Base-by-base conservation (phyloP, 2,329 filamentous ascomycete genomes). In the Hymenotorrendiella dingleyae region DNA sequence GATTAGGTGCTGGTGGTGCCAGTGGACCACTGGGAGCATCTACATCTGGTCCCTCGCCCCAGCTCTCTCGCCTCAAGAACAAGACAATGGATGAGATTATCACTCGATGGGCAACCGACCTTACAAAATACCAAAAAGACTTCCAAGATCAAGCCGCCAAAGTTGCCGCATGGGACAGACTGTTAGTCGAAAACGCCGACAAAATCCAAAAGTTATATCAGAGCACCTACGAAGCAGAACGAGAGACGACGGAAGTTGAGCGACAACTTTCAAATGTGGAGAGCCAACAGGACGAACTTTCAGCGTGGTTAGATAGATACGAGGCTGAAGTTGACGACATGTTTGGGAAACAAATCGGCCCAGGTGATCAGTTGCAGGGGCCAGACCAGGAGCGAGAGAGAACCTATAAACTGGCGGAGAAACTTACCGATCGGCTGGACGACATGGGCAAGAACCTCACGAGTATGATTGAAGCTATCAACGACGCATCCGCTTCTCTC, bases 31-130 rank as follows among this genome's bases (percentile, higher is more conserved):
- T 91, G 36, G 80, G 79, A 14, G 79, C 82, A 21, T 94, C 89
- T 1, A 94, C 86, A 3, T 73, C 79, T 24, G 90, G 90, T 0
- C 88, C 90, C 1, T 71, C 82, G 3, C 91, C 93, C 12, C 83
- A 89, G 44, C 80, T 94, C 57, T 93, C 91, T 4, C 84, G 93
- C 21, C 73, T 98, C 27, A 95, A 95, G 72, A 95, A 96, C 66
- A 97, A 95, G 69, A 95, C 91, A 0, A 96, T 98, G 86, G 93
- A 98, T 60, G 93, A 98, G 63, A 96, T 98, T 51, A 89, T 98
- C 53, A 96, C 88, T 4, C 82, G 89, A 23, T 98, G 93, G 93
- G 93, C 93, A 2, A 88, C 89, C 0, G 93, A 97, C 60, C 72
- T 98, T 37, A 85, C 89, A 40, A 94, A 94, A 60, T 96, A 98